Conservation (phyloP, 306 rosid genomes). For the Rubus idaeus region DNA sequence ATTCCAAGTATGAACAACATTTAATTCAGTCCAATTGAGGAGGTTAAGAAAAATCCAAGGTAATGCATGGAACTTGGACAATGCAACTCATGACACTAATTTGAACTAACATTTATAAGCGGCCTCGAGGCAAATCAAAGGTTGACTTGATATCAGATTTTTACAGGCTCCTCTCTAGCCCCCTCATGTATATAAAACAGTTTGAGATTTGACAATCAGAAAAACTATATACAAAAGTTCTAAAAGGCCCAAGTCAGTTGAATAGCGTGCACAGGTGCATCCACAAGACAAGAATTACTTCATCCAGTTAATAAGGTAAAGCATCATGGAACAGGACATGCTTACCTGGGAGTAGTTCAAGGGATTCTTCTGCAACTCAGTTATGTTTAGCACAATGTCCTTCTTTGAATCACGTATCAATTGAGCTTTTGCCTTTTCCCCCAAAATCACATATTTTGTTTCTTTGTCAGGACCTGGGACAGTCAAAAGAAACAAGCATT, state of each 20-base stretch:
- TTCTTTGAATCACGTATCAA: constrained; percentile 86
- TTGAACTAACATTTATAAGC: background rate
- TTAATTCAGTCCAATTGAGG: background rate
- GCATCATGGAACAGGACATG: constrained; percentile 8
- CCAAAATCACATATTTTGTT: constrained; percentile 78
- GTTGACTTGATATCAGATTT: background rate
- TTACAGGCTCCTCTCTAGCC: background rate
- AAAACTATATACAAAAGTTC: background rate
- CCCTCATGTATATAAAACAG: background rate
- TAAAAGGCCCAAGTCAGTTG: no score
- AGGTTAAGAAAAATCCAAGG: background rate
- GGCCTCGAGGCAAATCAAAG: background rate
- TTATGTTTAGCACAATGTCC: constrained; percentile 50
- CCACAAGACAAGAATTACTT: background rate
- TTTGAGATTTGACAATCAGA: no score
- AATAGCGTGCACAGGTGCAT: background rate
- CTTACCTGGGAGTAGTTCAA: constrained; percentile 83
- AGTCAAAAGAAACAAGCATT: background rate
- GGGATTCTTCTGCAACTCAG: constrained; percentile 93
- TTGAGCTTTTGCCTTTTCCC: constrained; percentile 95
- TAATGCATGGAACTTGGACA: background rate
- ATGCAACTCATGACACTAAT: background rate
- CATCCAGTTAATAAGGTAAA: background rate
- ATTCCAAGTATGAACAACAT: background rate
- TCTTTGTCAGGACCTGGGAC: constrained; percentile 76